phyloP scores from a whole-genome alignment of 495 filamentous ascomycete genomes.

The Terfezia claveryi region DNA sequence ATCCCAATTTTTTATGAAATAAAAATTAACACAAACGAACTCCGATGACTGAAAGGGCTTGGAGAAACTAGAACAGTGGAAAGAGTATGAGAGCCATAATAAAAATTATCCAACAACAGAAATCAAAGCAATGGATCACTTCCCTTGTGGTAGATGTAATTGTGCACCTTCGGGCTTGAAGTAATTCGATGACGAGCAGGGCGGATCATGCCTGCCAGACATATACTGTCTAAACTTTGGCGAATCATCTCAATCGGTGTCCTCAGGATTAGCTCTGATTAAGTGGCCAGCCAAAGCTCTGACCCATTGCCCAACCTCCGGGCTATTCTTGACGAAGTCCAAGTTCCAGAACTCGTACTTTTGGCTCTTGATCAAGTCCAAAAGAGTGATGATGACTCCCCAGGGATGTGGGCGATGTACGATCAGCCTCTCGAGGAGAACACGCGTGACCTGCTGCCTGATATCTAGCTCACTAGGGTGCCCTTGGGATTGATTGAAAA shows the following conservation, averaged over 20 bases:
- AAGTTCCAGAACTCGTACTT: slow-evolving; percentile 78
- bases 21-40: no score
- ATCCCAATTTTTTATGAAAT: background rate
- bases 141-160: no score
- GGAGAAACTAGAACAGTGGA: no score
- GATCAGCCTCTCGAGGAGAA: slow-evolving; percentile 67
- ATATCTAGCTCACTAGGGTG: slow-evolving; percentile 64
- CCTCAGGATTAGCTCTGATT: background rate
- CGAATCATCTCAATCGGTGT: background rate
- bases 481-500: slow-evolving; percentile 58
- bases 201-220: no score
- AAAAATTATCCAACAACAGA: no score
- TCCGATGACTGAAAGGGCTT: no score
- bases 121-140: no score
- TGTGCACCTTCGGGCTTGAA: no score
- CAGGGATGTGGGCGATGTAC: slow-evolving; percentile 89
- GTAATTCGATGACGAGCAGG: no score
- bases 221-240: no score
- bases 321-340: slow-evolving; percentile 70
- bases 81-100: no score
- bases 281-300: background rate
- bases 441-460: slow-evolving; percentile 69
- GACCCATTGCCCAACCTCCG: slow-evolving; percentile 35
- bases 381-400: slow-evolving; percentile 75
- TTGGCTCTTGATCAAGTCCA: slow-evolving; percentile 79